phyloP scores from a whole-genome alignment of 305 asterid genomes.

The Fraxinus albicans region DNA sequence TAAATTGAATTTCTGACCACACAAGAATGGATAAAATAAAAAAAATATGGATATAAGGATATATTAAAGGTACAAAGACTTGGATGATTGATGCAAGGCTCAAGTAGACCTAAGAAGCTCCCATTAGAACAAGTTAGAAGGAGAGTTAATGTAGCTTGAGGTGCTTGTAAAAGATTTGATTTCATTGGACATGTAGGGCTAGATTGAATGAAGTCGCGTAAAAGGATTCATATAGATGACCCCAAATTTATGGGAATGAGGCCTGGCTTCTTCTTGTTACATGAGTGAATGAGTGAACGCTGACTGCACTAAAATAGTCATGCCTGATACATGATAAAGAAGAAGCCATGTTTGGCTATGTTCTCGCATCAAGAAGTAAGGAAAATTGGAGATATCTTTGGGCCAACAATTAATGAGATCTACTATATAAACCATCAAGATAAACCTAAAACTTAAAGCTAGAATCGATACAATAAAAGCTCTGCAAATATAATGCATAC shows the following conservation, averaged over 20 bases:
- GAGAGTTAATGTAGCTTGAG: not conserved
- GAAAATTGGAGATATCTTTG: slow-evolving; percentile 6
- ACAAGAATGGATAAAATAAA: too few species aligned
- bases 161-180: not conserved
- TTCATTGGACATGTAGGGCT: not conserved
- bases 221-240: slow-evolving; percentile 2
- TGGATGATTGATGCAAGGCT: not conserved
- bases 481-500: slow-evolving; percentile 42
- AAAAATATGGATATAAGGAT: not conserved
- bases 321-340: slow-evolving; percentile 4
- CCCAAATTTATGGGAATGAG: not conserved
- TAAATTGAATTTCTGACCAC: not conserved
- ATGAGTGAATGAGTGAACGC: not conserved
- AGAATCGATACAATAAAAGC: slow-evolving; percentile 5
- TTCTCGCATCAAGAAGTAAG: not conserved
- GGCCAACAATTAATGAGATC: slow-evolving; percentile 21
- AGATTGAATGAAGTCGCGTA: not conserved
- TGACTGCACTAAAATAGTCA: not conserved
- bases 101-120: not conserved
- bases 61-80: not conserved
- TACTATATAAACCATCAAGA: slow-evolving; percentile 14
- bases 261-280: not conserved
- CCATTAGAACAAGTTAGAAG: not conserved
- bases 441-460: not conserved
- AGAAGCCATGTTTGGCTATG: not conserved